Evolutionary conservation across 23 red algal species (phyloP), one percentile per base, ranked within the genome.

Genomic region (Gracilariopsis chorda): DNA sequence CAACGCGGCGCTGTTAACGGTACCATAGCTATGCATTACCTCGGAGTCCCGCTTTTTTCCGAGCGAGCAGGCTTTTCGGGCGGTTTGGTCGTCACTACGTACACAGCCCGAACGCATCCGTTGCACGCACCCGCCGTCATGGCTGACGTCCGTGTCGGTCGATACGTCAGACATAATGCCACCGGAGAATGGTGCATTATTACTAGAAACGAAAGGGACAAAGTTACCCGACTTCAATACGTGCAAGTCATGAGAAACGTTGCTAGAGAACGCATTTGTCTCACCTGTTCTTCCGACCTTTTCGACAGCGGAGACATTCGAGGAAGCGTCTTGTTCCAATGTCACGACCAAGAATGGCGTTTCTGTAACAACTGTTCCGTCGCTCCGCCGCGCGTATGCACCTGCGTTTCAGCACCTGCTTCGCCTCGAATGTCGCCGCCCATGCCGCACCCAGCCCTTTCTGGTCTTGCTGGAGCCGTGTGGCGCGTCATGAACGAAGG

Each of bases 161-260:
- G 82, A 24, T 87, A 87, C 60, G 62, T 87, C 3, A 59, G 82
- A 2, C 34, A 87, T 44, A 87, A 87, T 42, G 34, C 33, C 49
- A 87, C 82, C 46, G 82, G 82, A 12, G 82, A 87, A 41, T 87
- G 82, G 82, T 87, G 82, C 82, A 87, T 87, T 41, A 67, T 87
- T 2, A 87, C 82, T 1, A 59, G 82, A 27, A 87, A 87, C 47
- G 48, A 52, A 24, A 32, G 82, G 28, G 82, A 87, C 64, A 21
- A 51, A 14, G 60, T 87, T 27, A 74, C 60, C 13, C 82, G 82
- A 14, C 82, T 87, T 59, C 82, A 87, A 51, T 87, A 87, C 48
- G 60, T 87, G 33, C 82, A 62, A 12, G 62, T 87, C 43, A 87
- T 43, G 35, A 25, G 51, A 40, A 25, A 68, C 20, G 62, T 36